phyloP scores from a whole-genome alignment of 768 basidiomycete genomes.

The Suillus subluteus region DNA sequence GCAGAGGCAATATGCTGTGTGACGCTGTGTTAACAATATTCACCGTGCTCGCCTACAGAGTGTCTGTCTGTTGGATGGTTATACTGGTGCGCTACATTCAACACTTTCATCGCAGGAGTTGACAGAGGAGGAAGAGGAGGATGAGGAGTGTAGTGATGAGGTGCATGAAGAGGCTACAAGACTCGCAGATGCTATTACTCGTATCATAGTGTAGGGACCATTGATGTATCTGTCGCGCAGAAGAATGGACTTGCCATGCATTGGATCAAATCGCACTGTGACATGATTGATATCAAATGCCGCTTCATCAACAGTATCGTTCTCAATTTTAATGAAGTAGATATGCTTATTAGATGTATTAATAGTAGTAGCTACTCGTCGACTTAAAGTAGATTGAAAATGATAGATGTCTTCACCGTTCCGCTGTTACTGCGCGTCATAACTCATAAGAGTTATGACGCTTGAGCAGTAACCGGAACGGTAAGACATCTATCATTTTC shows the following conservation, averaged over 20 bases:
- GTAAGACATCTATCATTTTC: too few species aligned
- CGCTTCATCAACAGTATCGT: too few species aligned
- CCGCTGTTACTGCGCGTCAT: too few species aligned
- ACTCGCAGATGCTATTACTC: not conserved
- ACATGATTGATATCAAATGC: not conserved
- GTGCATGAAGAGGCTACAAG: not conserved
- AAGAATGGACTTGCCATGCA: not conserved
- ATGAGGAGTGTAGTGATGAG: not conserved
- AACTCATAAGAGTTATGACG: too few species aligned
- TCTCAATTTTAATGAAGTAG: too few species aligned
- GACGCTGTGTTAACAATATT: conserved; percentile 7
- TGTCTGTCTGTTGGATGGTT: not conserved
- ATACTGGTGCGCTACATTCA: not conserved
- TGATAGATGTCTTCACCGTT: too few species aligned
- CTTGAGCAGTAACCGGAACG: too few species aligned
- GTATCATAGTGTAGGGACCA: not conserved
- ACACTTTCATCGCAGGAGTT: not conserved
- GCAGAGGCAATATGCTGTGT: not conserved
- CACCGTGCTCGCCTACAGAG: not conserved
- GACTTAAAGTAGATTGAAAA: too few species aligned
- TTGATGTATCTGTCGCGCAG: not conserved
- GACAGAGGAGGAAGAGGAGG: not conserved
- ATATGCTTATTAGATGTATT: too few species aligned
- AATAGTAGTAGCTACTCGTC: too few species aligned
- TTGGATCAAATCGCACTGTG: not conserved